Conservation (phyloP, 345 rosid genomes). For the Arabidopsis arenosa region DNA sequence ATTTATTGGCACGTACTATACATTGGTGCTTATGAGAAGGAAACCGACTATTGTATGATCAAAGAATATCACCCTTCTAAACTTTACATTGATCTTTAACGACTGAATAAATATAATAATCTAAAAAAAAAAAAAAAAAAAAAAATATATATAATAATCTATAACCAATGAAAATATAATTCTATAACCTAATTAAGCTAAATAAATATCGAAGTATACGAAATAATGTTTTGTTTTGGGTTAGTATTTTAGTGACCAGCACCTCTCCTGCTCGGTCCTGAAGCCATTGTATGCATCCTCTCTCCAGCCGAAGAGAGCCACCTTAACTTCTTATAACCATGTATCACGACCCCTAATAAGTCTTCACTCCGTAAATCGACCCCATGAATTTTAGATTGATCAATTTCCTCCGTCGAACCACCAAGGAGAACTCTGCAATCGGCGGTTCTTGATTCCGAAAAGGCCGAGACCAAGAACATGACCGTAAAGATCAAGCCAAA, state of each 20-base stretch:
- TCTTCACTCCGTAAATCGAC: slow-evolving; percentile 24
- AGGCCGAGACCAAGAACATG: slow-evolving; percentile 46
- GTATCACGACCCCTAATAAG: slow-evolving; percentile 30
- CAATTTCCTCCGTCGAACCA: slow-evolving; percentile 19
- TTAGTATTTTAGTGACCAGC: slow-evolving; percentile 59
- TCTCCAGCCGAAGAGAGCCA: slow-evolving; percentile 31
- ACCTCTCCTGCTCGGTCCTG: slow-evolving; percentile 88
- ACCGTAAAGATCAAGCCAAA: slow-evolving; percentile 44
- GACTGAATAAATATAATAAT: slow-evolving; percentile 37
- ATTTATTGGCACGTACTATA: neutral
- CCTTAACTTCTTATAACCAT: slow-evolving; percentile 38
- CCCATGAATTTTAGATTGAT: slow-evolving; percentile 28
- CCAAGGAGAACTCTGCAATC: slow-evolving; percentile 47
- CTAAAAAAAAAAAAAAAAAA: too few relatives aligned
- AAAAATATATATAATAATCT: slow-evolving; percentile 37
- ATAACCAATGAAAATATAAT: slow-evolving; percentile 33
- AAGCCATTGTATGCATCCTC: slow-evolving; percentile 52
- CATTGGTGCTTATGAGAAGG: slow-evolving; percentile 7
- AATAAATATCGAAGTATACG: slow-evolving; percentile 21
- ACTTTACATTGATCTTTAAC: slow-evolving; percentile 37
- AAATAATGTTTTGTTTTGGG: slow-evolving; percentile 2
- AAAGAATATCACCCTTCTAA: slow-evolving; percentile 31
- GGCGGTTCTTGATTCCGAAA: slow-evolving; percentile 44
- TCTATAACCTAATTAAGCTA: slow-evolving; percentile 43
- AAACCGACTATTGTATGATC: slow-evolving; percentile 28